A percentile compares a stretch with the other conserved stretches of the same genome.
These are phyloP conservation scores for Suillus cothurnatus DNA, from an alignment of 768 basidiomycete species.

Conservation along the genomic window DNA sequence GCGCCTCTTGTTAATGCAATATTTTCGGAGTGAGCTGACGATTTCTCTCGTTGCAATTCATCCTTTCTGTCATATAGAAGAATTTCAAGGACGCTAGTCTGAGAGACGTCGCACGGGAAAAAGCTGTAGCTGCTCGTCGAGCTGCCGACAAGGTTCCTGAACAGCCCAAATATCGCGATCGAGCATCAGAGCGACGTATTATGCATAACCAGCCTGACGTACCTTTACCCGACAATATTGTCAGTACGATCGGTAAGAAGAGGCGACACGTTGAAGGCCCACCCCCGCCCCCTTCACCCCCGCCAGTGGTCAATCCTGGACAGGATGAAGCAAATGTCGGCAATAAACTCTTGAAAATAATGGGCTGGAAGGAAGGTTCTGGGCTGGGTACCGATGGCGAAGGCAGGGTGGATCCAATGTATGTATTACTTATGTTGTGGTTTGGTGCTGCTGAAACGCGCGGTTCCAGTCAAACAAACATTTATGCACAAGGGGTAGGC, in stretches of 20 bases:
- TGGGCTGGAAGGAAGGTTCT: conserved; percentile 95
- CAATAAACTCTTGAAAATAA: conserved; percentile 92
- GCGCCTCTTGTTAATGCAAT: conserved; percentile 37
- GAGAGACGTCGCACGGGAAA: conserved; percentile 74
- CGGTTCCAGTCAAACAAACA: conserved; percentile 65
- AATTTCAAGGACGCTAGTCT: conserved; percentile 77
- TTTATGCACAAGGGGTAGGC: conserved; percentile 87
- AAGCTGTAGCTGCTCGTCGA: conserved; percentile 51
- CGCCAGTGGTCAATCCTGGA: conserved; percentile 66
- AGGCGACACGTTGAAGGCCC: conserved; percentile 54
- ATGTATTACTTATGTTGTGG: conserved; percentile 30
- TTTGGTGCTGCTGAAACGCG: conserved; percentile 14
- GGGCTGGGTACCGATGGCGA: conserved; percentile 84
- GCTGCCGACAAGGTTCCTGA: conserved; percentile 36
- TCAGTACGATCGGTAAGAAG: conserved; percentile 39
- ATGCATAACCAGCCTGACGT: conserved; percentile 92
- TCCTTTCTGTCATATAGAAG: conserved; percentile 55
- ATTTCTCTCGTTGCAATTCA: conserved; percentile 22
- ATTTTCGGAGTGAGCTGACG: conserved; percentile 32
- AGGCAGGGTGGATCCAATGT: conserved; percentile 89
- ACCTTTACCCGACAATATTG: conserved; percentile 61
- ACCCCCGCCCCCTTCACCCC: conserved; percentile 61
- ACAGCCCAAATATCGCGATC: conserved; percentile 89
- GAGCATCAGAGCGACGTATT: conserved; percentile 88
- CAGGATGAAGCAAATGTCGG: conserved; percentile 87